phyloP scores from a whole-genome alignment of 108 stramenopile species.

The Skeletonema marinoi region DNA sequence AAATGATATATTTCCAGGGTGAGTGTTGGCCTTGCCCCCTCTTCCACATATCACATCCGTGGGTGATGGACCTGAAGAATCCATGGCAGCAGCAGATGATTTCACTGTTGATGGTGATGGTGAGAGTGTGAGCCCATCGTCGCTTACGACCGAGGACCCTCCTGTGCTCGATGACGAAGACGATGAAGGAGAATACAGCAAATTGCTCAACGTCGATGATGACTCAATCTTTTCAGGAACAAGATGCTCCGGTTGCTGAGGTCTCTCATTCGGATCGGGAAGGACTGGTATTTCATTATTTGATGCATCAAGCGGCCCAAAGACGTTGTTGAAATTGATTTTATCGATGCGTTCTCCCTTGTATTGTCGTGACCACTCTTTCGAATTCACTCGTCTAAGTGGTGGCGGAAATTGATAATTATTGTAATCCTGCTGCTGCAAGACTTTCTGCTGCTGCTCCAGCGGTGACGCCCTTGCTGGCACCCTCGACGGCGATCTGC shows the following conservation, averaged over 20 bases:
- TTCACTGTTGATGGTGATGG: slow-evolving; percentile 10
- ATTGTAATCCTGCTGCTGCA: slow-evolving; percentile 3
- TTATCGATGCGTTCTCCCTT: slow-evolving; percentile 46
- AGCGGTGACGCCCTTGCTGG: not conserved
- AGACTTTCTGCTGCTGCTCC: slow-evolving; percentile 5
- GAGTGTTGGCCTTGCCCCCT: slow-evolving; percentile 47
- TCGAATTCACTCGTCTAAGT: slow-evolving; percentile 21
- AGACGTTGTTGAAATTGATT: slow-evolving; percentile 50
- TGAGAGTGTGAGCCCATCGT: not conserved
- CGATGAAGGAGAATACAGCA: not conserved
- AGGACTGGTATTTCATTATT: slow-evolving; percentile 43
- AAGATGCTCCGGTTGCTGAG: not conserved
- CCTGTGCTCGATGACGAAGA: not conserved
- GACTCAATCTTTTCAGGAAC: slow-evolving; percentile 1
- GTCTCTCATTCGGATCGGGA: not conserved
- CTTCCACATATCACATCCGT: slow-evolving; percentile 47
- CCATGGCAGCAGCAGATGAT: not conserved
- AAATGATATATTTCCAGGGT: slow-evolving; percentile 46
- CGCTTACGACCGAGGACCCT: not conserved
- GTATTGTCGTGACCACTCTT: slow-evolving; percentile 40
- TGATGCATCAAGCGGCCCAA: slow-evolving; percentile 20
- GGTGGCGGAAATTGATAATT: slow-evolving; percentile 4
- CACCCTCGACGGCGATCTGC: not conserved
- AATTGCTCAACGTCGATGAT: not conserved
- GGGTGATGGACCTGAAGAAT: slow-evolving; percentile 4